Conservation (phyloP, 2,329 filamentous ascomycete species). For the Aureobasidium sp. region DNA sequence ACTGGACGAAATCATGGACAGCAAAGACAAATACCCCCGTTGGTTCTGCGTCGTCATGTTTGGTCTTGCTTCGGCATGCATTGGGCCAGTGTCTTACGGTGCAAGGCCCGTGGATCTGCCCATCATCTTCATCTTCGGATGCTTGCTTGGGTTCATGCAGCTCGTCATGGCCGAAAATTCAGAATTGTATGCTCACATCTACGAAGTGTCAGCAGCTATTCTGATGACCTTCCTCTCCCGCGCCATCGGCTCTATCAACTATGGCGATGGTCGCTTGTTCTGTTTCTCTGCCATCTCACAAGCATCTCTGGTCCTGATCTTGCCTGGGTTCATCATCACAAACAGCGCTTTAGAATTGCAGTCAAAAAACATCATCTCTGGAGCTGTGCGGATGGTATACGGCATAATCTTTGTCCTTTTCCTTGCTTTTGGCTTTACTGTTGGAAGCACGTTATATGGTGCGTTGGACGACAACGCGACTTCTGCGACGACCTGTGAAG, state of each 20-base stretch:
- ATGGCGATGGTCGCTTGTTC: constrained; percentile 31
- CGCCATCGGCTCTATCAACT: constrained; percentile 33
- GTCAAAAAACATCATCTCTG: constrained; percentile 36
- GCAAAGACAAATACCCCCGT: constrained; percentile 44
- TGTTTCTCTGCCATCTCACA: constrained; percentile 40
- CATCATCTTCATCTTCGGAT: constrained; percentile 64
- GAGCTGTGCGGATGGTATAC: constrained; percentile 38
- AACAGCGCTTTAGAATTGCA: constrained; percentile 36
- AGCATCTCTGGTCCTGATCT: constrained; percentile 36
- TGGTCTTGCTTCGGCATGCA: constrained; percentile 62
- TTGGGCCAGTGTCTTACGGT: constrained; percentile 69
- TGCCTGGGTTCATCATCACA: constrained; percentile 38
- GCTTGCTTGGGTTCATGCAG: constrained; percentile 63
- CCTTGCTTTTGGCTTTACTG: constrained; percentile 38
- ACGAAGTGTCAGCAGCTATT: constrained; percentile 36
- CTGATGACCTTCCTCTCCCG: constrained; percentile 37
- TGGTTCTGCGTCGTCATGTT: constrained; percentile 54
- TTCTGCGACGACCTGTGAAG: constrained; percentile 29
- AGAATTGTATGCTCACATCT: constrained; percentile 50
- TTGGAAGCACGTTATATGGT: constrained; percentile 36
- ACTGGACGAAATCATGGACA: constrained; percentile 53
- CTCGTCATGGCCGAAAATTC: constrained; percentile 64
- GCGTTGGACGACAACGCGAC: constrained; percentile 36
- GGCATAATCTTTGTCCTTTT: constrained; percentile 41
- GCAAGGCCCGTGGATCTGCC: constrained; percentile 68